These are phyloP conservation scores for Rhodotorula diobovata DNA, from an alignment of 768 basidiomycete genomes.

Conservation along the genomic window DNA sequence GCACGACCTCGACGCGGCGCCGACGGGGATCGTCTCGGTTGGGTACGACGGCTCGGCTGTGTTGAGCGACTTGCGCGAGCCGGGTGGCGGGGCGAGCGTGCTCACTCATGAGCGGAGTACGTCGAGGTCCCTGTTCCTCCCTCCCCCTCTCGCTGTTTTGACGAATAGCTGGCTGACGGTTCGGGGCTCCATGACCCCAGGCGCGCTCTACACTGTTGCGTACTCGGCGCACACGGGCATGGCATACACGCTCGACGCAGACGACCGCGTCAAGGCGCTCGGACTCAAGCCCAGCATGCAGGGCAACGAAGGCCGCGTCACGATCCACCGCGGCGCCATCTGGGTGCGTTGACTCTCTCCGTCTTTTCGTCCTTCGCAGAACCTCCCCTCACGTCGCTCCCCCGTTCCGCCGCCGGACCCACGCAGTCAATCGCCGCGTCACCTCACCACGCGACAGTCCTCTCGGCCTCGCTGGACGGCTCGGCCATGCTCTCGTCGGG, in stretches of 20 bases:
- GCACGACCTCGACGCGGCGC: conserved; percentile 56
- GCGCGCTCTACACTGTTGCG: conserved; percentile 65
- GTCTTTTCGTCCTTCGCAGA: too few species aligned
- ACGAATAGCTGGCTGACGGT: too few species aligned
- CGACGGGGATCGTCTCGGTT: conserved; percentile 68
- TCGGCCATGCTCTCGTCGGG: conserved; percentile 46
- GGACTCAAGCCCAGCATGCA: conserved; percentile 68
- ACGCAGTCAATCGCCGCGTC: conserved; percentile 66
- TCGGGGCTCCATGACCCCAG: not conserved
- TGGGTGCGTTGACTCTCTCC: conserved; percentile 61
- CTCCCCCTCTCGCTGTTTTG: too few species aligned
- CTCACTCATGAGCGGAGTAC: conserved; percentile 37
- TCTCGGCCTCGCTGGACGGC: conserved; percentile 78
- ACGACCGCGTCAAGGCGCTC: conserved; percentile 71
- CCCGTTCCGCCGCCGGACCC: too few species aligned
- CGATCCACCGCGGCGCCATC: conserved; percentile 72
- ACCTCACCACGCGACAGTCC: conserved; percentile 81
- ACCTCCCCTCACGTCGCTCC: not conserved
- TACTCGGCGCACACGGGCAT: conserved; percentile 68
- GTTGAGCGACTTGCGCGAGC: conserved; percentile 71
- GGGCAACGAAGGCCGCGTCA: conserved; percentile 64
- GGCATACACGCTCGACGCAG: conserved; percentile 73
- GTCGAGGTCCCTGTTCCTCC: not conserved
- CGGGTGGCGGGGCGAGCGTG: not conserved
- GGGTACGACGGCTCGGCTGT: conserved; percentile 76